Evolutionary conservation across 306 rosid species (phyloP).

Genomic region (Pachyrhizus erosus): DNA sequence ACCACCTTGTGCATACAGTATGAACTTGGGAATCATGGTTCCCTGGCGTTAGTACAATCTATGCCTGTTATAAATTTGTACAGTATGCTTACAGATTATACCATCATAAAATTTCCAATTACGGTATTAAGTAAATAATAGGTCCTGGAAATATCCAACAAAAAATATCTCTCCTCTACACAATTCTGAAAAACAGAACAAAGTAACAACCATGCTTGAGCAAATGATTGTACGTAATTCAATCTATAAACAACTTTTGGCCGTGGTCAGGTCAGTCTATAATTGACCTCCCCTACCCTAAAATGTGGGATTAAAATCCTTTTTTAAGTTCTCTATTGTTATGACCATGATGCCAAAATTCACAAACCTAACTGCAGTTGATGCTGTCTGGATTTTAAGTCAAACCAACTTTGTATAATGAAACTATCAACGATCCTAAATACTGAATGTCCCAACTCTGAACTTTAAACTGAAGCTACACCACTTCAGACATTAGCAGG

Average conservation of each 20-base stretch:
- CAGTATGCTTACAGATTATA: too few relatives aligned
- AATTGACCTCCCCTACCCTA: constrained; percentile 27
- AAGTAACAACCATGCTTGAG: constrained; percentile 31
- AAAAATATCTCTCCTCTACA: constrained; percentile 11
- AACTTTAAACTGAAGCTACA: constrained; percentile 54
- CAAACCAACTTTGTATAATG: constrained; percentile 21
- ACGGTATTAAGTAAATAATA: constrained; percentile 1
- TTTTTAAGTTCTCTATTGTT: constrained; percentile 31
- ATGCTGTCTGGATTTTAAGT: constrained; percentile 34
- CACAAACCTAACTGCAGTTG: constrained; percentile 28
- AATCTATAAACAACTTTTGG: constrained; percentile 39
- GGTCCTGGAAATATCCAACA: constrained; percentile 2
- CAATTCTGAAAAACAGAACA: neutral
- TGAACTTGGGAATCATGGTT: neutral
- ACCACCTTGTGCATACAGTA: neutral
- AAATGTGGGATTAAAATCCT: constrained; percentile 36
- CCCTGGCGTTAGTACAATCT: neutral
- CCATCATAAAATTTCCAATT: neutral
- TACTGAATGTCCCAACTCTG: constrained; percentile 51
- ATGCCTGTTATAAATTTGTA: neutral
- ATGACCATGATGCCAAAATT: constrained; percentile 29
- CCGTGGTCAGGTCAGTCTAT: constrained; percentile 41
- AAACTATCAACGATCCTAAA: constrained; percentile 20
- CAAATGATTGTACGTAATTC: constrained; percentile 34
- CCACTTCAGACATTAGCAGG: constrained; percentile 49